These are phyloP conservation scores for Coemansia sp. DNA, from an alignment of 192 early-diverging fungal genomes.

Conservation along the genomic window DNA sequence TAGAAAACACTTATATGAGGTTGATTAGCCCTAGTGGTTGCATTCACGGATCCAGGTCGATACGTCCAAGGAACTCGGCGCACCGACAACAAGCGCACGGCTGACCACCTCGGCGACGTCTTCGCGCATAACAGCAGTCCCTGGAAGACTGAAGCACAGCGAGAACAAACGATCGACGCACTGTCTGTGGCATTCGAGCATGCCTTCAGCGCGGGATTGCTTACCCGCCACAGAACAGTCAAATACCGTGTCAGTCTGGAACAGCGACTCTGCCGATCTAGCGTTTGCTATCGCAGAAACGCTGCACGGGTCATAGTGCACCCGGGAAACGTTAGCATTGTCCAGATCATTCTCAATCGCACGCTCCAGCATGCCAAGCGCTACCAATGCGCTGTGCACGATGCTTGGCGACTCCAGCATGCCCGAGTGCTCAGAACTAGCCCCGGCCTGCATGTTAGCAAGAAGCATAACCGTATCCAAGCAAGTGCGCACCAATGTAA, in stretches of 20 bases:
- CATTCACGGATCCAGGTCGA: constrained; percentile 32
- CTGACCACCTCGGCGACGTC: constrained; percentile 15
- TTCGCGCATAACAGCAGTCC: background rate
- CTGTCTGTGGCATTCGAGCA: constrained; percentile 8
- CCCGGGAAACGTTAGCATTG: background rate
- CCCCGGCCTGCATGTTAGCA: constrained; percentile 17
- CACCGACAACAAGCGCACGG: constrained; percentile 17
- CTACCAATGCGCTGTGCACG: constrained; percentile 6
- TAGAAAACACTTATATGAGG: background rate
- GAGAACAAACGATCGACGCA: constrained; percentile 23
- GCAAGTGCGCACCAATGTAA: constrained; percentile 31
- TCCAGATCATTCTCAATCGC: background rate
- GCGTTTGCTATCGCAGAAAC: constrained; percentile 15
- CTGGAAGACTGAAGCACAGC: constrained; percentile 7
- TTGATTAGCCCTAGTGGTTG: background rate
- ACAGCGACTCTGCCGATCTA: constrained; percentile 17
- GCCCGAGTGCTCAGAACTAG: constrained; percentile 5
- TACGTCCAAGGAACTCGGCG: constrained; percentile 1
- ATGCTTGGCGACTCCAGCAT: constrained; percentile 14
- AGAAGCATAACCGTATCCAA: constrained; percentile 16
- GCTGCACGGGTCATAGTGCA: constrained; percentile 20
- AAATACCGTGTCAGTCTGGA: background rate
- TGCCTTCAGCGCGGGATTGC: background rate
- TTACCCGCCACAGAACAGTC: background rate
- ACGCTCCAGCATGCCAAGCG: constrained; percentile 16